Evolutionary conservation across 1,284 basidiomycete species (phyloP).

Genomic region (Xerocomus minutiporus): DNA sequence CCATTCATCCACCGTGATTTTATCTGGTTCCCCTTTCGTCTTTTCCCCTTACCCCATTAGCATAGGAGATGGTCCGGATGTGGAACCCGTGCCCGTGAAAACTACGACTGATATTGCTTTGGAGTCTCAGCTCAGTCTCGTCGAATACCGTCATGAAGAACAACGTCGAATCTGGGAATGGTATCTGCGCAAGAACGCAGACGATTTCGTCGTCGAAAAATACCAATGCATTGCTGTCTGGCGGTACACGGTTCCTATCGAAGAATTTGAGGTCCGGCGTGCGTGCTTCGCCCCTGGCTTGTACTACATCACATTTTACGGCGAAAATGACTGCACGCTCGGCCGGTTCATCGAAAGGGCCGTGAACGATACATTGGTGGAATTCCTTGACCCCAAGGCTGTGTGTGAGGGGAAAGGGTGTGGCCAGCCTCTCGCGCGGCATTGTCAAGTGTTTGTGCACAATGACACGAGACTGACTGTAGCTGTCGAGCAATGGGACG

Average conservation of each 20-base stretch:
- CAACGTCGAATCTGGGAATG: constrained; percentile 88
- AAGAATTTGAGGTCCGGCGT: constrained; percentile 58
- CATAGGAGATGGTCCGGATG: constrained; percentile 28
- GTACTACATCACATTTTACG: constrained; percentile 84
- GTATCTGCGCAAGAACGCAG: constrained; percentile 78
- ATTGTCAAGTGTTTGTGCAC: constrained; percentile 88
- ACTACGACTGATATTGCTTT: constrained; percentile 57
- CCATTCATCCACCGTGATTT: constrained; percentile 20
- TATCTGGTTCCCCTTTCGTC: constrained; percentile 24
- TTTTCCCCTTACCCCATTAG: constrained; percentile 26
- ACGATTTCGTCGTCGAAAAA: constrained; percentile 87
- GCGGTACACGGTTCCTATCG: constrained; percentile 70
- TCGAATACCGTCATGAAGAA: constrained; percentile 79
- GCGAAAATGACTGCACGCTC: constrained; percentile 87
- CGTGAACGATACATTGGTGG: constrained; percentile 64
- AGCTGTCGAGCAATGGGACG: constrained; percentile 84
- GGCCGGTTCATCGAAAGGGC: constrained; percentile 88
- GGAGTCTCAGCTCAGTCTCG: constrained; percentile 65
- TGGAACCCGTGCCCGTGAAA: constrained; percentile 45
- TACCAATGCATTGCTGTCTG: constrained; percentile 85
- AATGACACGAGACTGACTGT: constrained; percentile 81
- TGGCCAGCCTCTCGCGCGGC: constrained; percentile 74
- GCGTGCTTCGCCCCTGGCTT: constrained; percentile 70
- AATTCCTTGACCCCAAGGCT: constrained; percentile 67
- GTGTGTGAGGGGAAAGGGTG: constrained; percentile 83